These are phyloP conservation scores for Solanum tarapatanum DNA, from an alignment of 257 asterid genomes.

Conservation along the genomic window DNA sequence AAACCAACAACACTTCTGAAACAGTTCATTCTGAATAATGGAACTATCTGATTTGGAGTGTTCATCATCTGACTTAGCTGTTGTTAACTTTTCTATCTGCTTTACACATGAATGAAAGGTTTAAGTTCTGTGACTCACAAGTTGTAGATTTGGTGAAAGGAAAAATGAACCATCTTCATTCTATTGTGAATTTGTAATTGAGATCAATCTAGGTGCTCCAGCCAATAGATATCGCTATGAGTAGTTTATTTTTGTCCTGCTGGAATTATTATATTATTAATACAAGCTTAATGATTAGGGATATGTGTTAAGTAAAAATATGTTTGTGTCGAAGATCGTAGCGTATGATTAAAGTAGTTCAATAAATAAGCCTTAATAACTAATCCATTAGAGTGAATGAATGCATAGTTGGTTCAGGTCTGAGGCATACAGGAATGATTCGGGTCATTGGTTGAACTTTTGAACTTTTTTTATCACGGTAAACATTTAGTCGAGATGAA, in stretches of 20 bases:
- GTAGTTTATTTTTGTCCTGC: not conserved
- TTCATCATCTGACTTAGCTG: not conserved
- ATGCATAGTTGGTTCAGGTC: not conserved
- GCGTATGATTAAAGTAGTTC: not conserved
- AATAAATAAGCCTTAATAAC: not conserved
- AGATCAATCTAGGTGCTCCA: not conserved
- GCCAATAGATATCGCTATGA: not conserved
- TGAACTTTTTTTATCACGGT: too few relatives aligned
- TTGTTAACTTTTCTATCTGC: not conserved
- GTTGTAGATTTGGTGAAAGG: not conserved
- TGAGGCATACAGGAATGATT: not conserved
- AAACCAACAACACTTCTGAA: conserved; percentile 8
- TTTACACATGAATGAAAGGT: not conserved
- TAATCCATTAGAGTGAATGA: not conserved
- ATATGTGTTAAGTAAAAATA: not conserved
- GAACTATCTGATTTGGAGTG: not conserved
- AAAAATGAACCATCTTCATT: not conserved
- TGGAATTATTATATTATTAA: not conserved
- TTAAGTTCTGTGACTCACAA: not conserved
- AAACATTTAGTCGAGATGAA: too few relatives aligned
- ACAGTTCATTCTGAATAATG: conserved; percentile 7
- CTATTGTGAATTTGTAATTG: not conserved
- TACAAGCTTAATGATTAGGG: not conserved
- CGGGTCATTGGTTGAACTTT: too few relatives aligned
- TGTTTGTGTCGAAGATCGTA: not conserved